Conservation (phyloP, 2,329 filamentous ascomycete species). For the Penicillium janthinellum region DNA sequence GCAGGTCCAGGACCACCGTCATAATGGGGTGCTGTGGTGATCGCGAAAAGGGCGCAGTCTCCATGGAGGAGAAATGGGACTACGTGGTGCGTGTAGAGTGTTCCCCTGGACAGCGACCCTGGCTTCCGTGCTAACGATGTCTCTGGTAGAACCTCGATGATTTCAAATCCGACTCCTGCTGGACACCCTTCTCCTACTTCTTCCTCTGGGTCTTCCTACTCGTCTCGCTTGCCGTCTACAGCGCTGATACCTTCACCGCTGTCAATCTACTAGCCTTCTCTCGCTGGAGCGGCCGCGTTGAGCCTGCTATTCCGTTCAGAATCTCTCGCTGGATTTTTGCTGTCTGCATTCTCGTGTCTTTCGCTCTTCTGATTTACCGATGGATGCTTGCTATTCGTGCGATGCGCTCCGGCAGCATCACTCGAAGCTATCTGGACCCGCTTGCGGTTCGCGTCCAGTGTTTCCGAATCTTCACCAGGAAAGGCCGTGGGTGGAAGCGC, state of each 20-base stretch:
- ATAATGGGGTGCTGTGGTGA: conserved; percentile 69
- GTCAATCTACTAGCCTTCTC: conserved; percentile 88
- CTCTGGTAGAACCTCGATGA: conserved; percentile 60
- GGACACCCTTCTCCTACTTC: conserved; percentile 75
- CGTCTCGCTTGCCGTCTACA: conserved; percentile 81
- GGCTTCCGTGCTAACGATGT: conserved; percentile 9
- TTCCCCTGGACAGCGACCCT: neutral
- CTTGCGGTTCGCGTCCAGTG: conserved; percentile 83
- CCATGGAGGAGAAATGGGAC: conserved; percentile 90
- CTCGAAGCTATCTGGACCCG: conserved; percentile 87
- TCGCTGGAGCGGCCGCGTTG: conserved; percentile 81
- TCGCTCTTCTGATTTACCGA: conserved; percentile 77
- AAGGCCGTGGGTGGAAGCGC: conserved; percentile 77
- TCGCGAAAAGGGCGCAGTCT: conserved; percentile 63
- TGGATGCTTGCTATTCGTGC: conserved; percentile 77
- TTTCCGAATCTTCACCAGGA: conserved; percentile 64
- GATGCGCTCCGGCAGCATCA: conserved; percentile 81
- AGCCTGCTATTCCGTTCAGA: conserved; percentile 73
- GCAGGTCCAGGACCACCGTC: conserved; percentile 32
- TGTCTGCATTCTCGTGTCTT: conserved; percentile 86
- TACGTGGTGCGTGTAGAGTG: conserved; percentile 68
- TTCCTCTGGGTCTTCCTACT: conserved; percentile 81
- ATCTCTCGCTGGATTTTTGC: conserved; percentile 95
- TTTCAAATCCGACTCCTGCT: conserved; percentile 81
- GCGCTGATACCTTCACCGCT: conserved; percentile 88